A percentile compares a stretch with the other conserved stretches of the same genome.
Evolutionary conservation across 306 rosid species (phyloP).

Genomic region (Ochetophila trinervis): DNA sequence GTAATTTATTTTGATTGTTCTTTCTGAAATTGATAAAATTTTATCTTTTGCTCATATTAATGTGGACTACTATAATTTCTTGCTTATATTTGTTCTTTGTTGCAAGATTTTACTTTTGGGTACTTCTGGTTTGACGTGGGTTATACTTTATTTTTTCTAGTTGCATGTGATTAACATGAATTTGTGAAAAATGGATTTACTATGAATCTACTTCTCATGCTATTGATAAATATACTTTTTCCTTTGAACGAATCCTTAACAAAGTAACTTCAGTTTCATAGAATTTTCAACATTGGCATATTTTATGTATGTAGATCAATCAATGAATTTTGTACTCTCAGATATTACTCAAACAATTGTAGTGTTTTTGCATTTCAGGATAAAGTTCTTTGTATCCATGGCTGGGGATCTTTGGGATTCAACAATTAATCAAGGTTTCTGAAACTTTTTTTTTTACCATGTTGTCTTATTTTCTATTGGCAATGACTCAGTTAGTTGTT

Average conservation of each 20-base stretch:
- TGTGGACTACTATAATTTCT: too few species aligned
- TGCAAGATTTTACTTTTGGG: too few species aligned
- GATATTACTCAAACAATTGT: not conserved
- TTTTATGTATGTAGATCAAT: not conserved
- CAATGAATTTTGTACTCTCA: slow-evolving; percentile 3
- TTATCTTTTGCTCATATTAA: too few species aligned
- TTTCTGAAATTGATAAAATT: too few species aligned
- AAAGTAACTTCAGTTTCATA: too few species aligned
- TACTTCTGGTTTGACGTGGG: too few species aligned
- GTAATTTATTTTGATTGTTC: too few species aligned
- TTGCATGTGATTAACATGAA: not conserved
- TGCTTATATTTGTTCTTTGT: too few species aligned
- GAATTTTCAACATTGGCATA: too few species aligned
- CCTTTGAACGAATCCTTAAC: not conserved
- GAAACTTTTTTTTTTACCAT: slow-evolving; percentile 11
- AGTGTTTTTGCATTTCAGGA: slow-evolving; percentile 37
- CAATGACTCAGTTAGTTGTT: slow-evolving; percentile 12
- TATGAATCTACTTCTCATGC: not conserved
- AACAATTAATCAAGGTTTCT: slow-evolving; percentile 52
- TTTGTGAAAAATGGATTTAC: too few species aligned
- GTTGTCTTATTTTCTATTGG: slow-evolving; percentile 11
- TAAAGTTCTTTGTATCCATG: slow-evolving; percentile 40
- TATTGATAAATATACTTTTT: not conserved
- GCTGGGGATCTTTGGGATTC: slow-evolving; percentile 69
- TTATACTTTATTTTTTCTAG: too few species aligned